Conservation (phyloP, 257 asterid species). For the Marsdenia floribunda region DNA sequence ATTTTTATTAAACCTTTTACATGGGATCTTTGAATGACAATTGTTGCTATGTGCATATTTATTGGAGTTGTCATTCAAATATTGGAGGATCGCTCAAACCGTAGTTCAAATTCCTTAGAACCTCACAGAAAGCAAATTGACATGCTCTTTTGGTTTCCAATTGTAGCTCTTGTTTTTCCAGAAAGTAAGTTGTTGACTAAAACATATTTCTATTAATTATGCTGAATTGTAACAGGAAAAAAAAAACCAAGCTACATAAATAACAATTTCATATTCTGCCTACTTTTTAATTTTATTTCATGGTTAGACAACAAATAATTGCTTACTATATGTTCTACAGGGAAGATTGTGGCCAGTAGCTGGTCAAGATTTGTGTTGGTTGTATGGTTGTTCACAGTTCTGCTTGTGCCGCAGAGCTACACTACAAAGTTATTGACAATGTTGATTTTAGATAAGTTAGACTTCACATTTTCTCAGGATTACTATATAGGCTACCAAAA, state of each 20-base stretch:
- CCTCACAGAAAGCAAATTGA: constrained; percentile 18
- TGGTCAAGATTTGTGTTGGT: constrained; percentile 55
- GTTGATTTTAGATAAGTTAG: constrained; percentile 45
- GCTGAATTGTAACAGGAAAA: background rate
- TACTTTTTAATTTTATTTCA: too few species aligned
- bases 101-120: constrained; percentile 10
- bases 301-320: background rate
- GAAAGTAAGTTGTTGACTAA: constrained; percentile 35
- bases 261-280: background rate
- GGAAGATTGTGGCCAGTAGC: constrained; percentile 41
- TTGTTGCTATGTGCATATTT: constrained; percentile 19
- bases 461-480: constrained; percentile 30
- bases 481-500: constrained; percentile 35
- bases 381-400: constrained; percentile 53
- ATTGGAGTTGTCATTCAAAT: constrained; percentile 30
- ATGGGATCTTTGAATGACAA: constrained; percentile 48
- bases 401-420: constrained; percentile 55
- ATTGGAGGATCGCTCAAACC: constrained; percentile 26
- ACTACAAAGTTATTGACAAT: constrained; percentile 54
- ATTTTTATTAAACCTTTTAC: constrained; percentile 40
- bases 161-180: constrained; percentile 56
- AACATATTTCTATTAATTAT: background rate
- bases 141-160: constrained; percentile 35
- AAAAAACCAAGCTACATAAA: background rate
- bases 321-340: constrained; percentile 17